Conservation (phyloP, 2,329 filamentous ascomycete species). For the Aureobasidium subglaciale region DNA sequence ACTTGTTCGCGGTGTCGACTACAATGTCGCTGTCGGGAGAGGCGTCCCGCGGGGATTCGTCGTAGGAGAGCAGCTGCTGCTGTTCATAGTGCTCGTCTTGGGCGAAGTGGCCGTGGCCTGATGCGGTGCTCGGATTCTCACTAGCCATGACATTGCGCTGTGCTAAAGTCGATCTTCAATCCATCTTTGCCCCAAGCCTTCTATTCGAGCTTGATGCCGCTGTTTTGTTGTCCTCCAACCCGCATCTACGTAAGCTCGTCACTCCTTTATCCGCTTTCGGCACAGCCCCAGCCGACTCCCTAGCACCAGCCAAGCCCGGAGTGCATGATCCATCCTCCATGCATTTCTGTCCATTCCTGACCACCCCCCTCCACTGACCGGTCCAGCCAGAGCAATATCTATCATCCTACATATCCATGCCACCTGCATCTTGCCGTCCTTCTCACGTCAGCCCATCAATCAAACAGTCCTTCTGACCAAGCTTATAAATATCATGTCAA, state of each 20-base stretch:
- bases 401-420: no score
- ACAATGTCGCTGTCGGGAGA: slow-evolving; percentile 22
- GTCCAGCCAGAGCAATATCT: not conserved
- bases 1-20: slow-evolving; percentile 16
- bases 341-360: not conserved
- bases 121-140: slow-evolving; percentile 24
- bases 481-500: not conserved
- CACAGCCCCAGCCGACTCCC: not conserved
- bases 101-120: slow-evolving; percentile 21
- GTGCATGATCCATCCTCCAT: not conserved
- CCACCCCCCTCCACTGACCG: not conserved
- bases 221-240: not conserved
- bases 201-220: not conserved
- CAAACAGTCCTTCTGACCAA: not conserved
- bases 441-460: not conserved
- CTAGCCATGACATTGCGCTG: slow-evolving; percentile 30
- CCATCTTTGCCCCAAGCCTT: no score
- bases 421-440: not conserved
- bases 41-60: slow-evolving; percentile 17
- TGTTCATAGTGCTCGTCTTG: slow-evolving; percentile 22
- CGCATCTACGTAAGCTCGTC: not conserved
- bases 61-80: slow-evolving; percentile 24
- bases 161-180: no score
- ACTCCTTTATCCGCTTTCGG: not conserved
- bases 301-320: not conserved